phyloP scores from a whole-genome alignment of 208 protist genomes.

The Herpetomonas muscarum region DNA sequence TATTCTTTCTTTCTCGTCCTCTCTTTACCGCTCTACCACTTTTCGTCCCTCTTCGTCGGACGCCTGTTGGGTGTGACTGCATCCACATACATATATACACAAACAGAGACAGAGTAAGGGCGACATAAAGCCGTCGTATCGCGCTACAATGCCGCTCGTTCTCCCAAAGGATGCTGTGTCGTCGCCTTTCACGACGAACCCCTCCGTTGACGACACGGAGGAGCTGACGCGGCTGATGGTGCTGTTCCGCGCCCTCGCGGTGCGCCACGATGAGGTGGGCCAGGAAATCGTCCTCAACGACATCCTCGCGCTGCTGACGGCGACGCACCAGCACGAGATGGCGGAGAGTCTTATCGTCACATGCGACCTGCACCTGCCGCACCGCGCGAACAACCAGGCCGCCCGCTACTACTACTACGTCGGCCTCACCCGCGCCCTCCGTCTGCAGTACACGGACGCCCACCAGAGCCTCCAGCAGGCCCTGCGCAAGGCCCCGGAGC shows the following conservation, averaged over 20 bases:
- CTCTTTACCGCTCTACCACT: too few relatives aligned
- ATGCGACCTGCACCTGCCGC: slow-evolving; percentile 74
- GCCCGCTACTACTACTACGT: slow-evolving; percentile 96
- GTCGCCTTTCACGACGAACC: slow-evolving; percentile 9
- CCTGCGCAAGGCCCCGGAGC: slow-evolving; percentile 95
- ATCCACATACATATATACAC: neutral
- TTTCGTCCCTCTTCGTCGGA: too few relatives aligned
- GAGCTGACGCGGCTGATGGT: slow-evolving; percentile 70
- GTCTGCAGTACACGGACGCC: slow-evolving; percentile 95
- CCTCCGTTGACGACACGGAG: slow-evolving; percentile 21
- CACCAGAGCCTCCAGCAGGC: slow-evolving; percentile 93
- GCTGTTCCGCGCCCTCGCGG: slow-evolving; percentile 76
- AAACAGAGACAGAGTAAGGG: too few relatives aligned
- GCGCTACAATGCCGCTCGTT: slow-evolving; percentile 21
- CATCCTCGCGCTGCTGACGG: slow-evolving; percentile 75
- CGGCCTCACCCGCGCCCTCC: slow-evolving; percentile 94
- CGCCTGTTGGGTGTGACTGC: too few relatives aligned
- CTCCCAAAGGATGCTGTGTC: slow-evolving; percentile 5
- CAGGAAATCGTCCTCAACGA: slow-evolving; percentile 84
- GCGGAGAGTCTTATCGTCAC: slow-evolving; percentile 82
- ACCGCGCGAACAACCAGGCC: slow-evolving; percentile 90
- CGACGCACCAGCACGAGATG: slow-evolving; percentile 73
- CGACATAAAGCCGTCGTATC: too few relatives aligned
- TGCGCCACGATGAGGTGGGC: slow-evolving; percentile 86
- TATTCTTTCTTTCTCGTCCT: neutral